Evolutionary conservation across 805 yeast species (phyloP).

Genomic region (Saturnispora bothae): DNA sequence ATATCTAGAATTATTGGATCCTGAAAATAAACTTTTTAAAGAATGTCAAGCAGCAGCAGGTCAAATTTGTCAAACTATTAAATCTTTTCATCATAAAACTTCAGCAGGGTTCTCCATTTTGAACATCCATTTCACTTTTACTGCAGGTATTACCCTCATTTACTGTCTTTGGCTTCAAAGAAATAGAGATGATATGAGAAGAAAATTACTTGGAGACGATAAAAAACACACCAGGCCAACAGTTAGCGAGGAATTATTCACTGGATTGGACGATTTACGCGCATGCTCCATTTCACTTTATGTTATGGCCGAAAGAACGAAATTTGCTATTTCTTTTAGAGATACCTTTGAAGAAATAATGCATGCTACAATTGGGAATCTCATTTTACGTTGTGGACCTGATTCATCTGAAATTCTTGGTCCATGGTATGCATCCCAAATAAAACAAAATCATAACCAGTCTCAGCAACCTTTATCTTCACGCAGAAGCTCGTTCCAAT

Average conservation of each 20-base stretch:
- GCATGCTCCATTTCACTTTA: slow-evolving; percentile 56
- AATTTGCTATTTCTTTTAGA: slow-evolving; percentile 49
- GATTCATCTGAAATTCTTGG: slow-evolving; percentile 48
- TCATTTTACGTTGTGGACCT: slow-evolving; percentile 54
- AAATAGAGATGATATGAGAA: slow-evolving; percentile 47
- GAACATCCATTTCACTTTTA: slow-evolving; percentile 56
- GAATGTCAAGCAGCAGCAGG: slow-evolving; percentile 70
- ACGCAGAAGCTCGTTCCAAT: not conserved
- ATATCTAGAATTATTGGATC: slow-evolving; percentile 48
- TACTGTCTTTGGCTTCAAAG: slow-evolving; percentile 60
- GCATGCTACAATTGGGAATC: slow-evolving; percentile 53
- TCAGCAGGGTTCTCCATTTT: slow-evolving; percentile 54
- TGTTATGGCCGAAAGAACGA: slow-evolving; percentile 57
- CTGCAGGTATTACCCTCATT: slow-evolving; percentile 57
- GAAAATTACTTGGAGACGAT: slow-evolving; percentile 44
- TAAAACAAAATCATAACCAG: slow-evolving; percentile 3
- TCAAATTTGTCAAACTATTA: slow-evolving; percentile 53
- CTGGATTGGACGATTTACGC: slow-evolving; percentile 51
- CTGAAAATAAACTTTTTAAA: slow-evolving; percentile 47
- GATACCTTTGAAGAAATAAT: slow-evolving; percentile 60
- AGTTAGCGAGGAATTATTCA: slow-evolving; percentile 41
- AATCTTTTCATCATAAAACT: slow-evolving; percentile 53
- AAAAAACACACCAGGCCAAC: slow-evolving; percentile 52
- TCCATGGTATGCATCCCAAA: slow-evolving; percentile 13
- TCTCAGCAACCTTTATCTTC: not conserved